Base-by-base conservation (phyloP, 1,284 basidiomycete genomes). In the Neonothopanus nambi region DNA sequence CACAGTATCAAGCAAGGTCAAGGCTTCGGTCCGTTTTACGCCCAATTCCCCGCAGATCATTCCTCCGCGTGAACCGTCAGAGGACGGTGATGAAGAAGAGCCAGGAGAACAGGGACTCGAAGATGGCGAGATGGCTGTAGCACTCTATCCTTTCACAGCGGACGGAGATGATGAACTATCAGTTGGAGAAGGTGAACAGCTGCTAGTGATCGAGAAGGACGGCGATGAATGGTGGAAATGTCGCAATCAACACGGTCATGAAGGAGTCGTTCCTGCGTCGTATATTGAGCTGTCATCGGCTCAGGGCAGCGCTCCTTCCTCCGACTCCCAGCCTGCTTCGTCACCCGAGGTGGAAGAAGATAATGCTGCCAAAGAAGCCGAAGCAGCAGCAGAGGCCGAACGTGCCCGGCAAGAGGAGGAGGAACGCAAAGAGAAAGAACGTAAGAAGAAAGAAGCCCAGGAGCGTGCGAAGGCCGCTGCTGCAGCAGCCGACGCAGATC, bases 171-270 rank as follows among this genome's bases (percentile, higher is more conserved):
- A 99, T 66, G 97, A 99, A 67, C 77, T 99, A 54, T 86, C 85
- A 3, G 88, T 98, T 1, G 70, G 75, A 21, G 96, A 98, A 68
- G 93, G 93, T 36, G 96, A 99, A 64, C 75, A 74, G 9, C 73
- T 99, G 28, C 70, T 81, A 33, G 81, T 98, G 23, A 65, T 99
- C 8, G 93, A 98, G 70, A 87, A 84, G 63, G 91, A 93, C 60
- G 85, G 89, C 52, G 93, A 96, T 56, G 97, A 99, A 67, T 99
- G 97, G 97, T 98, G 96, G 94, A 96, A 95, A 67, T 95, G 95
- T 58, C 81, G 89, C 51, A 93, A 94, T 66, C 70, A 76, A 2
- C 66, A 76, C 18, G 94, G 94, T 2, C 69, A 77, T 21, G 92
- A 97, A 70, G 97, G 97, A 42, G 96, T 99, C 17, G 95, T 99